Conservation (phyloP, 495 filamentous ascomycete genomes). For the Tuber umbilicatum region DNA sequence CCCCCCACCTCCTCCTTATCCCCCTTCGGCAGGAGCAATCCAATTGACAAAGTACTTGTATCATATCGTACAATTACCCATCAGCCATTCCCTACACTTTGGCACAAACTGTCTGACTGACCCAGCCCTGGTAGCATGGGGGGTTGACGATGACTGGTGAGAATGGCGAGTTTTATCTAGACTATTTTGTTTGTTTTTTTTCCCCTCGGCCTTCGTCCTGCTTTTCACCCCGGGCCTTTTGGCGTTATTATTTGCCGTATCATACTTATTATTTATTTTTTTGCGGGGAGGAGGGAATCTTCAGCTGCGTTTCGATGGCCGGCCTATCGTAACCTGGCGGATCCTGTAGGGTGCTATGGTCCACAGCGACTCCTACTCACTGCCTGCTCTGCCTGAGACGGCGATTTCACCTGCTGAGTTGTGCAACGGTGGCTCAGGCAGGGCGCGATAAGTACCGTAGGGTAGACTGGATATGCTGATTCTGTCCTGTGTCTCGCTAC, state of each 20-base stretch:
- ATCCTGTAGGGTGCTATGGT: not conserved
- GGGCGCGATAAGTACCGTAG: not conserved
- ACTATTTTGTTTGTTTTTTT: not conserved
- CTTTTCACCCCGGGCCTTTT: not conserved
- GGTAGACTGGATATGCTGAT: not conserved
- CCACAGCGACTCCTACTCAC: too few species aligned
- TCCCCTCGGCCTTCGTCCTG: too few species aligned
- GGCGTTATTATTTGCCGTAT: not conserved
- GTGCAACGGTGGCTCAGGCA: not conserved
- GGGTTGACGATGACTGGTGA: not conserved
- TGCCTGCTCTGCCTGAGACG: not conserved
- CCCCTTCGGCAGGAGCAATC: not conserved
- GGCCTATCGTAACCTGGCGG: not conserved
- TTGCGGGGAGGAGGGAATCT: not conserved
- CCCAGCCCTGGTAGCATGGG: not conserved
- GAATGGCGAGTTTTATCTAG: not conserved
- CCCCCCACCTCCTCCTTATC: too few species aligned
- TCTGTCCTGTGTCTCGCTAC: not conserved
- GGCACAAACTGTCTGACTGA: not conserved
- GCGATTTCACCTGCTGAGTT: not conserved
- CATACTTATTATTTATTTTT: too few species aligned
- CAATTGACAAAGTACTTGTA: not conserved
- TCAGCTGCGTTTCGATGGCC: not conserved
- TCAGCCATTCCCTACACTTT: not conserved
- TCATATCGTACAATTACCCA: too few species aligned